A percentile compares a stretch with the other conserved stretches of the same genome.
Evolutionary conservation across 495 filamentous ascomycete genomes (phyloP).

Genomic region (Aspergillus mulundensis): DNA sequence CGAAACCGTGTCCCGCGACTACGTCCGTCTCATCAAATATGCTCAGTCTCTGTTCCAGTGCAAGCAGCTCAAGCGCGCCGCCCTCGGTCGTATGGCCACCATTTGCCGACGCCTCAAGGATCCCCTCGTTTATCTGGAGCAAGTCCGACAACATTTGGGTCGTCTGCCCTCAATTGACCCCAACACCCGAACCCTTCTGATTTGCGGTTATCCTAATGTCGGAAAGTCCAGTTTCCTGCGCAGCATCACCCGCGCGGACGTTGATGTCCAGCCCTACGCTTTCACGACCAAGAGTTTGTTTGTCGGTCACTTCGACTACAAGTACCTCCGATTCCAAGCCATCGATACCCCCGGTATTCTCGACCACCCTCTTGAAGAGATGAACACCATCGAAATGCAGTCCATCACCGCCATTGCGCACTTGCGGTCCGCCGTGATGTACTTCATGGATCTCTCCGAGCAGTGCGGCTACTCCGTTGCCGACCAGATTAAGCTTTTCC

Average conservation of each 20-base stretch:
- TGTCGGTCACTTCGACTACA: conserved; percentile 98
- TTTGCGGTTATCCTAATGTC: conserved; percentile 96
- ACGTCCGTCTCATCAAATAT: conserved; percentile 91
- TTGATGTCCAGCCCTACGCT: conserved; percentile 96
- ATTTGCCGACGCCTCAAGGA: conserved; percentile 92
- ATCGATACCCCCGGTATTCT: conserved; percentile 92
- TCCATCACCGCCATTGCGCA: conserved; percentile 97
- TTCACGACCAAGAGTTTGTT: conserved; percentile 98
- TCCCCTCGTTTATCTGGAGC: conserved; percentile 90
- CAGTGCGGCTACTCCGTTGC: conserved; percentile 93
- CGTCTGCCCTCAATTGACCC: conserved; percentile 97
- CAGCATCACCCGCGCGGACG: conserved; percentile 89
- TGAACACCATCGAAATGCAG: conserved; percentile 99
- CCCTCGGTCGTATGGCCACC: conserved; percentile 92
- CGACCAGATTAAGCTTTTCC: conserved; percentile 89
- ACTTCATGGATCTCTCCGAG: conserved; percentile 98
- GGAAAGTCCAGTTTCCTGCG: conserved; percentile 94
- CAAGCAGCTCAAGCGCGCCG: conserved; percentile 88
- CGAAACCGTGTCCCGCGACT: conserved; percentile 91
- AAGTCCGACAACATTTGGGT: conserved; percentile 95
- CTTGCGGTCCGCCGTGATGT: conserved; percentile 86
- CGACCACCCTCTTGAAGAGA: conserved; percentile 96
- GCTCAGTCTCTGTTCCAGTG: conserved; percentile 94
- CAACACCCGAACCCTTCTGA: conserved; percentile 88
- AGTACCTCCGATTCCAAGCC: conserved; percentile 89